These are phyloP conservation scores for Boletus bicolor DNA, from an alignment of 768 basidiomycete genomes.

Conservation along the genomic window DNA sequence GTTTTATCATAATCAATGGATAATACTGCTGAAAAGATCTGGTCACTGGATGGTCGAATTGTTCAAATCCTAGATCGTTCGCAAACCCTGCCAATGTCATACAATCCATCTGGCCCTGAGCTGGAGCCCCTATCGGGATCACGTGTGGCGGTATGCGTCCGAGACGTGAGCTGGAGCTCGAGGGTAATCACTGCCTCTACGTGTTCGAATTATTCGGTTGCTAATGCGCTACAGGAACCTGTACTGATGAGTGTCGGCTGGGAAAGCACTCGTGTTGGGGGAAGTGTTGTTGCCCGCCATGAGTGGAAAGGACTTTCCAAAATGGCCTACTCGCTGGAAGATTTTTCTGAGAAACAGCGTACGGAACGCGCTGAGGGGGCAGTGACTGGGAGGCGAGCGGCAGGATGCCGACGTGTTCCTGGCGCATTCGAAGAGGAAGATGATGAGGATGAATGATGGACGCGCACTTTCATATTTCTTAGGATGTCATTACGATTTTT, in stretches of 20 bases:
- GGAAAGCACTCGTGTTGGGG: slow-evolving; percentile 54
- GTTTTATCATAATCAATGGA: slow-evolving; percentile 1
- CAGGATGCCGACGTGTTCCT: slow-evolving; percentile 20
- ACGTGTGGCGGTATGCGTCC: slow-evolving; percentile 56
- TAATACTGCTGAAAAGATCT: slow-evolving; percentile 56
- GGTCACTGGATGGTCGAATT: slow-evolving; percentile 87
- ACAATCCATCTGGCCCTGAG: slow-evolving; percentile 69
- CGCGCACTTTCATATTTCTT: not conserved
- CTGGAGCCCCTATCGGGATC: slow-evolving; percentile 29
- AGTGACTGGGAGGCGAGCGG: slow-evolving; percentile 4
- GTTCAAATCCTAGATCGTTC: slow-evolving; percentile 83
- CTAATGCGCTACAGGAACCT: slow-evolving; percentile 57
- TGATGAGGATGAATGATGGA: slow-evolving; percentile 11
- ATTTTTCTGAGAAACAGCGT: slow-evolving; percentile 62
- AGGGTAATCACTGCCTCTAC: slow-evolving; percentile 42
- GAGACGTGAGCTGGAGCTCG: slow-evolving; percentile 95
- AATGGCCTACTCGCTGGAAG: slow-evolving; percentile 61
- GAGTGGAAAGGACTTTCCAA: slow-evolving; percentile 95
- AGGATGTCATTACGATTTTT: not conserved
- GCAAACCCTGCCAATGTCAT: slow-evolving; percentile 63
- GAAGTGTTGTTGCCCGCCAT: slow-evolving; percentile 84
- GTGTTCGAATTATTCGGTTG: not conserved
- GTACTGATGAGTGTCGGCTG: slow-evolving; percentile 91
- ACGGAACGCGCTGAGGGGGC: slow-evolving; percentile 32
- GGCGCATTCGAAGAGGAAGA: slow-evolving; percentile 28